These are phyloP conservation scores for Wallemia ichthyophaga DNA, from an alignment of 1,284 basidiomycete species.

Conservation along the genomic window DNA sequence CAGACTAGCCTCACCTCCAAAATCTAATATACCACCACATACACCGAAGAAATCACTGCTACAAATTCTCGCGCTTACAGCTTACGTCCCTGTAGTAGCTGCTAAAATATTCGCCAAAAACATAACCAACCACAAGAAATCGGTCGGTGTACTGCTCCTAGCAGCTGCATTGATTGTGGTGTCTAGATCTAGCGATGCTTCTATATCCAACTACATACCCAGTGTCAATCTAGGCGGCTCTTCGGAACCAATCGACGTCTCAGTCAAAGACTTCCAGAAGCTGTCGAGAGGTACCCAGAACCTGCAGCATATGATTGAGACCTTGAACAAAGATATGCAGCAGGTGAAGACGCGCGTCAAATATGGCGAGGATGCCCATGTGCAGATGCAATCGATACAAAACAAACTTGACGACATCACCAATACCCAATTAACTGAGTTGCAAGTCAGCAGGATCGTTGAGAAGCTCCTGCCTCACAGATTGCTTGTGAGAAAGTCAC, in stretches of 20 bases:
- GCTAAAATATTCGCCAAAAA: not conserved
- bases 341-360: slow-evolving; percentile 23
- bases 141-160: not conserved
- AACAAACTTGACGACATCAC: slow-evolving; percentile 24
- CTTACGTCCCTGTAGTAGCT: slow-evolving; percentile 11
- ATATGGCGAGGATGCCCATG: slow-evolving; percentile 27
- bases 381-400: slow-evolving; percentile 26
- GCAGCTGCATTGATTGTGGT: not conserved
- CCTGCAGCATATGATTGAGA: not conserved
- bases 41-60: slow-evolving; percentile 4
- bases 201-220: not conserved
- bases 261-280: not conserved
- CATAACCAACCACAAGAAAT: not conserved
- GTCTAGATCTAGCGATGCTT: not conserved
- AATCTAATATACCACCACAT: not conserved
- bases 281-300: not conserved
- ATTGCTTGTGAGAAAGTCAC: slow-evolving; percentile 14
- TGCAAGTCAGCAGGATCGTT: slow-evolving; percentile 9
- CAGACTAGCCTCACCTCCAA: not conserved
- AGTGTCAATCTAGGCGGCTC: not conserved
- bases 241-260: not conserved
- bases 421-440: slow-evolving; percentile 10
- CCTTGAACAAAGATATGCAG: slow-evolving; percentile 19
- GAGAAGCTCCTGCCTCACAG: slow-evolving; percentile 16
- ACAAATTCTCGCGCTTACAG: slow-evolving; percentile 9